phyloP scores from a whole-genome alignment of 352 stramenopile species.

The Phytopythium cucurbitacearum region DNA sequence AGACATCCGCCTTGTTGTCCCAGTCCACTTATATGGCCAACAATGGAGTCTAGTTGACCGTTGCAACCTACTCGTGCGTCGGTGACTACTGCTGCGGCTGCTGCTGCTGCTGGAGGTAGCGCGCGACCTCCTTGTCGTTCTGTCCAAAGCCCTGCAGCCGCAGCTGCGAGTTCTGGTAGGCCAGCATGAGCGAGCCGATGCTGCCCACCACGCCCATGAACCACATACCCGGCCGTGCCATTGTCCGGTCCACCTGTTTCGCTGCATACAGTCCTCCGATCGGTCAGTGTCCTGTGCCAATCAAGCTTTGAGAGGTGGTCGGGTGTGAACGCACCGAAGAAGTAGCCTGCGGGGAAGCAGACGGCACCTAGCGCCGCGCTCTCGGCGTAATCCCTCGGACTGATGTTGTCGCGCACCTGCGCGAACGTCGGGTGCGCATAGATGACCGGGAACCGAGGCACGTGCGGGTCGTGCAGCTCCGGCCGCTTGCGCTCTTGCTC shows the following conservation, averaged over 20 bases:
- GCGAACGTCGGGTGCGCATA: slow-evolving; percentile 50
- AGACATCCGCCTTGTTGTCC: too few relatives aligned
- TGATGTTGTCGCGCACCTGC: slow-evolving; percentile 60
- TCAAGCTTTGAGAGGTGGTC: neutral
- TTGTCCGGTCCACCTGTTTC: slow-evolving; percentile 47
- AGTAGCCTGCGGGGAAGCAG: slow-evolving; percentile 69
- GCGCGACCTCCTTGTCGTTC: slow-evolving; percentile 67
- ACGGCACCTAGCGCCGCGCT: slow-evolving; percentile 30
- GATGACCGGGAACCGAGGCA: slow-evolving; percentile 67
- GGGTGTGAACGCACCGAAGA: slow-evolving; percentile 45
- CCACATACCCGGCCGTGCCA: slow-evolving; percentile 66
- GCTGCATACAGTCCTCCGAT: slow-evolving; percentile 17
- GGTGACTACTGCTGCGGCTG: neutral
- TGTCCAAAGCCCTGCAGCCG: slow-evolving; percentile 72
- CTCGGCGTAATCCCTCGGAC: slow-evolving; percentile 38
- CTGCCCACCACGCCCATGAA: slow-evolving; percentile 73
- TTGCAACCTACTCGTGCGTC: too few relatives aligned
- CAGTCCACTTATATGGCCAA: neutral
- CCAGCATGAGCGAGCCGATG: slow-evolving; percentile 49
- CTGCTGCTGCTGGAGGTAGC: slow-evolving; percentile 21
- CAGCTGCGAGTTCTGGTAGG: slow-evolving; percentile 78
- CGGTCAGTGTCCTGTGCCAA: neutral
- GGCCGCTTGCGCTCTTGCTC: slow-evolving; percentile 31
- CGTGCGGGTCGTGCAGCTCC: slow-evolving; percentile 50
- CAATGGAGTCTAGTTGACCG: neutral